Evolutionary conservation across 139 green algal genomes (phyloP).

Genomic region (Edaphochlamys debaryana): DNA sequence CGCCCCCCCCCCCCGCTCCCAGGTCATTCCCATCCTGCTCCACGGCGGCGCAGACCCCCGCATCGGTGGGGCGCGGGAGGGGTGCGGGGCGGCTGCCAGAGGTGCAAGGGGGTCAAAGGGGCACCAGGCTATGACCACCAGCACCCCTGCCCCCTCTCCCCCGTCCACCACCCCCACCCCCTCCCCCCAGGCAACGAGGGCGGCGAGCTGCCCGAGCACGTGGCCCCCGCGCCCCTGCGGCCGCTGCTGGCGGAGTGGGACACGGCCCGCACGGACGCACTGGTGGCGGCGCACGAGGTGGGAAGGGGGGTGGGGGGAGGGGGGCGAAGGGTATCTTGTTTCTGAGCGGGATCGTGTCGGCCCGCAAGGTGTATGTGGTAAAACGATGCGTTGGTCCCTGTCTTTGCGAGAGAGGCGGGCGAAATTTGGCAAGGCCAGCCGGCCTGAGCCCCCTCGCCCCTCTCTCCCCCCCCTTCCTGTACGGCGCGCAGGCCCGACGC

Average conservation of each 20-base stretch:
- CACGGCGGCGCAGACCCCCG: slow-evolving; percentile 59
- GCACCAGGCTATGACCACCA: too few relatives aligned
- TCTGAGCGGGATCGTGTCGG: slow-evolving; percentile 6
- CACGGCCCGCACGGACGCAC: slow-evolving; percentile 40
- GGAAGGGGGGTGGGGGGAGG: not conserved
- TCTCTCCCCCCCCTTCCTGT: not conserved
- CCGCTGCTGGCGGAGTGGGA: slow-evolving; percentile 54
- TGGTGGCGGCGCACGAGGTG: slow-evolving; percentile 35
- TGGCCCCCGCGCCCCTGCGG: slow-evolving; percentile 46
- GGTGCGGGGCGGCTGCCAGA: too few relatives aligned
- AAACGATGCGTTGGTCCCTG: too few relatives aligned
- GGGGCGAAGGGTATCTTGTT: not conserved
- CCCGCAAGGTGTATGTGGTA: not conserved
- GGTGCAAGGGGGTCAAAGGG: too few relatives aligned
- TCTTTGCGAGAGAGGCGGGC: too few relatives aligned
- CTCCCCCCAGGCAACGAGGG: slow-evolving; percentile 47
- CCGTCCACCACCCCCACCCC: not conserved
- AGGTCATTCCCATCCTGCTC: slow-evolving; percentile 53
- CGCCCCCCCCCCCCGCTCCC: too few relatives aligned
- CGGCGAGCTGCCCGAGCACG: slow-evolving; percentile 56
- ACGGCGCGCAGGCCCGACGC: not conserved
- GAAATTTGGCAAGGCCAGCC: too few relatives aligned
- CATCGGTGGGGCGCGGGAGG: slow-evolving; percentile 41
- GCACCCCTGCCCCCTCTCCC: too few relatives aligned
- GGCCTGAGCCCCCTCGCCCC: not conserved